Conservation (phyloP, 2,329 filamentous ascomycete species). For the Periconia digitata region DNA sequence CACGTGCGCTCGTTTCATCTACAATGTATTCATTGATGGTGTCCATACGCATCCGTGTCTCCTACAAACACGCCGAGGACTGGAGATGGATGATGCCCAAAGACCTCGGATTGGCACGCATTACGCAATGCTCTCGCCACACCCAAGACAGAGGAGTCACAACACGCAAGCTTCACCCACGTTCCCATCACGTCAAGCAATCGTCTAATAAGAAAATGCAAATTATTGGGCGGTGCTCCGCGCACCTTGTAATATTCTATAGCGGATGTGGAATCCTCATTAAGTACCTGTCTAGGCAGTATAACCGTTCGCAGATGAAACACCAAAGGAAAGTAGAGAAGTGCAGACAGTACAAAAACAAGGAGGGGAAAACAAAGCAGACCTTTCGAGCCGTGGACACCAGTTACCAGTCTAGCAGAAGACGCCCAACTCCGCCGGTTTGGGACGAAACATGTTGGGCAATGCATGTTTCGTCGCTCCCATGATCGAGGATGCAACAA, state of each 20-base stretch:
- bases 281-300: constrained; percentile 44
- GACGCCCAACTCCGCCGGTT: constrained; percentile 37
- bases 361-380: constrained; percentile 17
- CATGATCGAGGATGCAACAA: constrained; percentile 27
- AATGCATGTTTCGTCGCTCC: constrained; percentile 13
- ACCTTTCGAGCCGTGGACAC: constrained; percentile 29
- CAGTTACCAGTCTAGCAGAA: constrained; percentile 33
- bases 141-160: not conserved
- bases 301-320: constrained; percentile 31
- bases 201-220: constrained; percentile 13
- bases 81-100: too few species aligned
- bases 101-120: not conserved
- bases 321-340: constrained; percentile 22
- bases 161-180: too few species aligned
- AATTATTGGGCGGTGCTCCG: constrained; percentile 33
- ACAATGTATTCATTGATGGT: too few species aligned
- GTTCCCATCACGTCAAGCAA: too few species aligned
- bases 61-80: too few species aligned
- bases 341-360: constrained; percentile 14
- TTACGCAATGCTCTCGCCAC: constrained; percentile 5
- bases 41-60: too few species aligned
- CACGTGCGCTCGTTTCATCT: too few species aligned
- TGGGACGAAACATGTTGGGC: constrained; percentile 14
- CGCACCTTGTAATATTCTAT: constrained; percentile 40
- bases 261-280: constrained; percentile 43